Conservation (phyloP, 2,329 filamentous ascomycete species). For the Aspergillus glaucus region DNA sequence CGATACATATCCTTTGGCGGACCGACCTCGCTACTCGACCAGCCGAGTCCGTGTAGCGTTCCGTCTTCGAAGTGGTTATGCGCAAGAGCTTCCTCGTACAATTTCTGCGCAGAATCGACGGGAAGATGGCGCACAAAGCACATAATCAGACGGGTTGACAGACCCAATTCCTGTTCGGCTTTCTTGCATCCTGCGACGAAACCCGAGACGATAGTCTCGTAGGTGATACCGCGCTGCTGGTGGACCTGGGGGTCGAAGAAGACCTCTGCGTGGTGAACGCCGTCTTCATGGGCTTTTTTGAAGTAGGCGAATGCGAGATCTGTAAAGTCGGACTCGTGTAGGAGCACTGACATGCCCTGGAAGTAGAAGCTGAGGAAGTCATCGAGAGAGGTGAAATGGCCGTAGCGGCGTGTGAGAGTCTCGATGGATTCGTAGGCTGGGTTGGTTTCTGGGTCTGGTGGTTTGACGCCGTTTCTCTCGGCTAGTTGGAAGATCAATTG, state of each 20-base stretch:
- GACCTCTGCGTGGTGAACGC: slow-evolving; percentile 66
- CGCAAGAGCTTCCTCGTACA: slow-evolving; percentile 36
- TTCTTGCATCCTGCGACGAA: slow-evolving; percentile 55
- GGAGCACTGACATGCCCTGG: slow-evolving; percentile 64
- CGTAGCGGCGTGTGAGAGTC: slow-evolving; percentile 58
- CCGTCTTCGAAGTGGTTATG: slow-evolving; percentile 41
- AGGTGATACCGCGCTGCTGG: slow-evolving; percentile 55
- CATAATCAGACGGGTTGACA: slow-evolving; percentile 61
- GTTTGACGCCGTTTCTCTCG: slow-evolving; percentile 56
- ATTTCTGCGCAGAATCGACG: slow-evolving; percentile 47
- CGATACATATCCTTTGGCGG: slow-evolving; percentile 55
- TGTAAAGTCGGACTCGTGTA: slow-evolving; percentile 62
- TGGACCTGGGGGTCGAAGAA: slow-evolving; percentile 81
- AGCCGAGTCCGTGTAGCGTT: slow-evolving; percentile 57
- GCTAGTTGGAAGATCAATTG: slow-evolving; percentile 65
- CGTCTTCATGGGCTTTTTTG: slow-evolving; percentile 55
- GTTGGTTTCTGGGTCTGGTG: slow-evolving; percentile 51
- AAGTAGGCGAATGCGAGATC: slow-evolving; percentile 68
- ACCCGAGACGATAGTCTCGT: slow-evolving; percentile 59
- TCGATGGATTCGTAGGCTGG: slow-evolving; percentile 57
- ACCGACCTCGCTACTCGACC: slow-evolving; percentile 58
- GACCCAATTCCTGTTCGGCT: slow-evolving; percentile 57
- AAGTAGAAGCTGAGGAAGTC: slow-evolving; percentile 78
- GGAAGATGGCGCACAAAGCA: slow-evolving; percentile 68
- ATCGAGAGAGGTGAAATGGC: slow-evolving; percentile 62